These are phyloP conservation scores for Barnettozyma botsteinii DNA, from an alignment of 805 yeast genomes.

Conservation along the genomic window DNA sequence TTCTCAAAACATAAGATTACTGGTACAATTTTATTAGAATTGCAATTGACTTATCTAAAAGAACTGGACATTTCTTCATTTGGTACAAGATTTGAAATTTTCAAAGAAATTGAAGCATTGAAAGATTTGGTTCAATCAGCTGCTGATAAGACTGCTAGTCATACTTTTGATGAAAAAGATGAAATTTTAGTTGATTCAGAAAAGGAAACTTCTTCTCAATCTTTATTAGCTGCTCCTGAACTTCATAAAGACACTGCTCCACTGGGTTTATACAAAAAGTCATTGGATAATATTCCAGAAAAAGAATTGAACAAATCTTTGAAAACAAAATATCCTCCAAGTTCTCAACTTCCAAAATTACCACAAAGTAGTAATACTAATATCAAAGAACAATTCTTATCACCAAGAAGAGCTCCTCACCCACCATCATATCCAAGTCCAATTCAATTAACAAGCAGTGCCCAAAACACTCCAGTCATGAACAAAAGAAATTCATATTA, in stretches of 20 bases:
- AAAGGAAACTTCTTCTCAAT: background rate
- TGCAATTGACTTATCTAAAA: conserved; percentile 80
- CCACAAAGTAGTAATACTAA: conserved; percentile 17
- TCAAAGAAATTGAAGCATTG: conserved; percentile 78
- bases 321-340: conserved; percentile 13
- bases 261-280: conserved; percentile 23
- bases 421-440: conserved; percentile 53
- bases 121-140: conserved; percentile 22
- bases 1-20: conserved; percentile 86
- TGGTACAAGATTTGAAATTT: conserved; percentile 91
- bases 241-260: conserved; percentile 17
- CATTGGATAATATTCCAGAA: background rate
- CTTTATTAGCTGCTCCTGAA: conserved; percentile 11
- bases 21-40: conserved; percentile 77
- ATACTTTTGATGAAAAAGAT: conserved; percentile 11
- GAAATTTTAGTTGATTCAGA: conserved; percentile 9
- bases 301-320: conserved; percentile 2
- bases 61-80: conserved; percentile 89
- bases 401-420: conserved; percentile 70
- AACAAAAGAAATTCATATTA: conserved; percentile 23
- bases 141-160: background rate
- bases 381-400: conserved; percentile 36
- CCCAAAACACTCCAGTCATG: conserved; percentile 18
- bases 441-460: conserved; percentile 14
- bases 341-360: conserved; percentile 17